Evolutionary conservation across 768 basidiomycete species (phyloP), one percentile per base, ranked within the genome.

Genomic region (Boletus speciosus): DNA sequence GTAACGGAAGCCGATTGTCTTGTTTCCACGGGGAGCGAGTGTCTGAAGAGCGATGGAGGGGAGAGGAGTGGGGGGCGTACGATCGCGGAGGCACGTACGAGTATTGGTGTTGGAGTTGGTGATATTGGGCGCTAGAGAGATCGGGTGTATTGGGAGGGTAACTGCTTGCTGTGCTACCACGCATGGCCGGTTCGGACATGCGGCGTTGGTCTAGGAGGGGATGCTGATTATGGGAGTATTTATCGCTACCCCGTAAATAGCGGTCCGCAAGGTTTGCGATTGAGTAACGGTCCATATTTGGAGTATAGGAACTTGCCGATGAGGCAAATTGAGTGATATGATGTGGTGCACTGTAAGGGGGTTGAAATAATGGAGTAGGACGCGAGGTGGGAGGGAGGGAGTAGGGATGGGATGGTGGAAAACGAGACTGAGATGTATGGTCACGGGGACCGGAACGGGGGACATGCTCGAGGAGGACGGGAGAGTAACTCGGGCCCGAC

Each of bases 171-270:
- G 76, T 58, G 66, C 73, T 74, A 60, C 74, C 62, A 56, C 78
- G 74, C 57, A 80, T 72, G 51, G 81, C 71, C 44, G 85, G 83
- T 66, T 86, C 84, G 63, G 85, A 86, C 81, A 85, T 83, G 68
- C 85, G 81, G 64, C 84, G 76, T 49, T 82, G 81, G 72, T 84
- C 83, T 53, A 79, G 69, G 58, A 75, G 65, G 53, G 73, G 59
- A 63, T 61, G 57, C 64, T 61, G 69, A 68, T 62, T 69, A 61
- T 65, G 68, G 60, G 67, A 56, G 64, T 71, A 61, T 65, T 66
- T 69, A 67, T 69, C 70, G 56, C 51, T 67, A 55, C 62, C 63
- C 66, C 74, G 77, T 68, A 76, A 67, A 70, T 73, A 71, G 56
- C 72, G 74, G 60, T 73, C 73, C 51, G 73, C 65, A 66, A 67